Evolutionary conservation across 176 grass and related monocot species (phyloP), one percentile per base, ranked within the genome.

Genomic region (Musa acuminata): DNA sequence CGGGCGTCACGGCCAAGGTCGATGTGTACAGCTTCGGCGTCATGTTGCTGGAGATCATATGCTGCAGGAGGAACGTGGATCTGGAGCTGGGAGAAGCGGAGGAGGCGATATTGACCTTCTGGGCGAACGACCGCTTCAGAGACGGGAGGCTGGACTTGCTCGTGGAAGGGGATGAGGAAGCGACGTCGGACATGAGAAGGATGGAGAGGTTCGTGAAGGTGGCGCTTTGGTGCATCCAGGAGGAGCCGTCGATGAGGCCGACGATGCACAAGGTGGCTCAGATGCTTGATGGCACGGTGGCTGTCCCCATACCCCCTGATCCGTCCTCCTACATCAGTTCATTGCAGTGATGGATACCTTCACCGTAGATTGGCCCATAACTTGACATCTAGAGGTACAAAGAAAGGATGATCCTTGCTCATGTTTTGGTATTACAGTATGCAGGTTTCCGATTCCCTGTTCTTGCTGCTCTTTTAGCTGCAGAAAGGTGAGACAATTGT

Each of bases 21-120:
- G 77, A 79, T 5, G 77, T 79, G 51, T 70, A 79, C 52, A 79
- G 77, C 52, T 79, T 79, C 65, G 77, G 77, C 13, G 63, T 70
- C 1, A 14, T 79, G 63, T 25, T 79, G 25, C 52, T 79, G 64
- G 77, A 79, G 19, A 68, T 79, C 65, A 24, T 79, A 27, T 79
- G 64, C 52, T 79, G 76, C 76, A 68, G 76, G 52, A 78, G 24
- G 76, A 78, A 69, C 7, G 63, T 78, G 9, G 23, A 43, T 13
- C 0, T 20, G 9, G 64, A 55, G 24, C 22, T n/a, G 8, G 22
- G 8, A 1, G 64, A 69, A 1, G 50, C 24, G 2, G 64, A 57
- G 76, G 24, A 63, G 17, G 55, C 73, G 16, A 62, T 75, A 62
- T 16, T 75, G 55, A 75, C 26, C 8, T 24, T 62, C 14, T 75